phyloP scores from a whole-genome alignment of 768 basidiomycete species.

The Cytidiella melzeri region DNA sequence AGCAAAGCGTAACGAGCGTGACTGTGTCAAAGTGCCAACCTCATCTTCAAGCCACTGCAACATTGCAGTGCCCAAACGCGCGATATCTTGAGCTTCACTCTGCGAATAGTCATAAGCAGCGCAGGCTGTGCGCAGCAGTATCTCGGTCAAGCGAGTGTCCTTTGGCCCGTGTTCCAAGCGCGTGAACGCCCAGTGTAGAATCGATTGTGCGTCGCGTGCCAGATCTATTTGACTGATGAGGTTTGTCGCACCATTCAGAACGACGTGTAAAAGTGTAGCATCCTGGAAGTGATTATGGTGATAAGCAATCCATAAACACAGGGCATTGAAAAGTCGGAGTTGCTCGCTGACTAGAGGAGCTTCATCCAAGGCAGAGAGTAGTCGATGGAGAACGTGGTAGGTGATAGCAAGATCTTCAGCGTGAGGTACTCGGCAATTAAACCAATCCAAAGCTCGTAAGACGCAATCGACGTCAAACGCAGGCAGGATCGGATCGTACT shows the following conservation, averaged over 20 bases:
- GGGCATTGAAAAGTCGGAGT: constrained; percentile 60
- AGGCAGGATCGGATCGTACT: constrained; percentile 65
- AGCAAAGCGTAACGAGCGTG: constrained; percentile 33
- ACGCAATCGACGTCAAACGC: constrained; percentile 43
- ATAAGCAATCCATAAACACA: constrained; percentile 70
- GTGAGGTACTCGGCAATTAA: constrained; percentile 35
- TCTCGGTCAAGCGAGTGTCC: constrained; percentile 53
- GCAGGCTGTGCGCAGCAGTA: constrained; percentile 64
- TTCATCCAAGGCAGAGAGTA: constrained; percentile 60
- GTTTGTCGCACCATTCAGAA: constrained; percentile 61
- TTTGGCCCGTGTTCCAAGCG: constrained; percentile 24
- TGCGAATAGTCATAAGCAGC: constrained; percentile 49
- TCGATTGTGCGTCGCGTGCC: constrained; percentile 60
- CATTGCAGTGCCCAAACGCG: constrained; percentile 41
- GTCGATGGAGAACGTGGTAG: constrained; percentile 71
- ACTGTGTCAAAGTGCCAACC: constrained; percentile 35
- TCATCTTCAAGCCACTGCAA: constrained; percentile 60
- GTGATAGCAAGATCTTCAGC: constrained; percentile 50
- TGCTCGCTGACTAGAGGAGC: constrained; percentile 82
- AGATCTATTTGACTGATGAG: constrained; percentile 67
- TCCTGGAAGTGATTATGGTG: constrained; percentile 51
- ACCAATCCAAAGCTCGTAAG: constrained; percentile 56
- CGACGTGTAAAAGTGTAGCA: constrained; percentile 53
- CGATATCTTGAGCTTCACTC: constrained; percentile 24
- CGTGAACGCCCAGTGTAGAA: constrained; percentile 70